phyloP scores from a whole-genome alignment of 1,284 basidiomycete species.

The Apiotrichum veenhuisii region DNA sequence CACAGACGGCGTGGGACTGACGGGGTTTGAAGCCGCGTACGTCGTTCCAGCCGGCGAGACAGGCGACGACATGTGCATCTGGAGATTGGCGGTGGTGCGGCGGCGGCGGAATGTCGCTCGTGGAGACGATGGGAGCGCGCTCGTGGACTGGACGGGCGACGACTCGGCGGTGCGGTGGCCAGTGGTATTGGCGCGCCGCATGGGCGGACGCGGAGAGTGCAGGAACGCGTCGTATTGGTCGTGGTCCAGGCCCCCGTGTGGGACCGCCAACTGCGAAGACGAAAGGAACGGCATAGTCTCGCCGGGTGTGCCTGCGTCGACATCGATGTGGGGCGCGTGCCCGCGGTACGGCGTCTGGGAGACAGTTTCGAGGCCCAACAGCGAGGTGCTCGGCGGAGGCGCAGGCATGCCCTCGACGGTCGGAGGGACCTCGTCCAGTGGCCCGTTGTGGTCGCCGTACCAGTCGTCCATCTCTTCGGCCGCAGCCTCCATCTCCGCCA shows the following conservation, averaged over 20 bases:
- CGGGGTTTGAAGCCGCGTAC: slow-evolving; percentile 19
- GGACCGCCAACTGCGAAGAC: neutral
- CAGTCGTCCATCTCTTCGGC: slow-evolving; percentile 9
- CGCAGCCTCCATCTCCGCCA: slow-evolving; percentile 5
- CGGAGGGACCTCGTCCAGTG: neutral
- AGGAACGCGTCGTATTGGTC: slow-evolving; percentile 4
- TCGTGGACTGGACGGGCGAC: neutral
- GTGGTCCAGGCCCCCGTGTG: neutral
- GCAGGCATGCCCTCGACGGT: neutral
- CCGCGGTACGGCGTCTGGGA: neutral
- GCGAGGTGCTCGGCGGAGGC: neutral
- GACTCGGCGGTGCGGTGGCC: neutral
- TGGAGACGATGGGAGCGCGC: neutral
- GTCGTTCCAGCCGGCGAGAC: slow-evolving; percentile 21
- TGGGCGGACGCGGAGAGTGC: slow-evolving; percentile 1
- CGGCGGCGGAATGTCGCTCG: slow-evolving; percentile 19
- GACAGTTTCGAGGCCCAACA: neutral
- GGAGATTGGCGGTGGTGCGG: slow-evolving; percentile 20
- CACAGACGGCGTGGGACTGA: slow-evolving; percentile 31
- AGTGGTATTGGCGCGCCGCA: slow-evolving; percentile 16
- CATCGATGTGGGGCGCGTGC: neutral
- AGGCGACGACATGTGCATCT: slow-evolving; percentile 13
- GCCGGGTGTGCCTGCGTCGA: neutral
- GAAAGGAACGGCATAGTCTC: neutral
- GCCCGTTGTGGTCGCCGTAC: neutral